Evolutionary conservation across 2,329 filamentous ascomycete species (phyloP), one percentile per base, ranked within the genome.

Genomic region (Lachnellula hyalina): DNA sequence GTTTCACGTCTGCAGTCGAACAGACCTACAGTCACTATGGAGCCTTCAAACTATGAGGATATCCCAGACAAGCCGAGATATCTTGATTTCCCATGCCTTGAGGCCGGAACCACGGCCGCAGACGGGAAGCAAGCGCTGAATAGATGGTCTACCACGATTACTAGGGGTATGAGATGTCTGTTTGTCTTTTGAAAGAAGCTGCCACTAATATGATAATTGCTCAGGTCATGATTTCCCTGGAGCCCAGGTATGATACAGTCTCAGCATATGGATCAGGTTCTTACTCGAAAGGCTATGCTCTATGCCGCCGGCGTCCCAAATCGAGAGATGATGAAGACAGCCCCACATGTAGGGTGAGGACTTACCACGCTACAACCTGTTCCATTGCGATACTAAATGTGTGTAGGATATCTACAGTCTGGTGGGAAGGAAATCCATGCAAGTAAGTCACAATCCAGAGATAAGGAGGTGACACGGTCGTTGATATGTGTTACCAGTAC

Each of bases 351-450:
- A 25, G 93, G 93, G 92, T 61, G 21, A 53, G 61, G 25, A 23
- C 15, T n/a, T 36, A 17, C 12, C n/a, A 14, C 11, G n/a, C 15
- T 35, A n/a, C n/a, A n/a, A n/a, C n/a, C n/a, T n/a, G n/a, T n/a
- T n/a, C n/a, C n/a, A n/a, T 57, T 47, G 35, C 52, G 3, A 54
- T 17, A 23, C 23, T 48, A 19, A 35, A n/a, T 34, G n/a, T 9
- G 15, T 46, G 21, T 32, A 55, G 56, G 2, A 59, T 59, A 17
- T 51, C 56, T 12, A 59, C 53, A 23, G 56, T 59, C 19, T 59
- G 56, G 63, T 97, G 92, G 92, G 91, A 96, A 73, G 93, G 93
- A 28, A 96, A 96, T 70, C 90, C 93, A 38, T 96, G 92, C 83
- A 96, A 96, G 86, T 89, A 73, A 74, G 85, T 79, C 15, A 35